These are phyloP conservation scores for Microbotryomycetes sp. DNA, from an alignment of 1,284 basidiomycete species.

Conservation along the genomic window DNA sequence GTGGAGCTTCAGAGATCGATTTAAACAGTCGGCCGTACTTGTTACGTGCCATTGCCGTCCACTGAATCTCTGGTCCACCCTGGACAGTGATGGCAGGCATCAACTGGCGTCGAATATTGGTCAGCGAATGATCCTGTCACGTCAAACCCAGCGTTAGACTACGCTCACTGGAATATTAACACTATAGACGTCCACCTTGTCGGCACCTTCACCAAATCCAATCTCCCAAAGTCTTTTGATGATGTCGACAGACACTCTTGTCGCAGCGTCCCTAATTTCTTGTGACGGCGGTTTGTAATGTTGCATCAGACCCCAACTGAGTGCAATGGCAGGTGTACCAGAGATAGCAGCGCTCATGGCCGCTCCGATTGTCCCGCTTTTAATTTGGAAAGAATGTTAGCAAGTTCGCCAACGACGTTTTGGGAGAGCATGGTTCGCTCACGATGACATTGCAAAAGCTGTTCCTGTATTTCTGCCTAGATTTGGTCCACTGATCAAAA, in stretches of 20 bases:
- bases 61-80: slow-evolving; percentile 56
- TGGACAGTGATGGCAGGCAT: slow-evolving; percentile 55
- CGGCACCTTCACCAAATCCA: slow-evolving; percentile 48
- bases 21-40: slow-evolving; percentile 68
- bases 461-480: slow-evolving; percentile 41
- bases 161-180: slow-evolving; percentile 64
- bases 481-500: slow-evolving; percentile 54
- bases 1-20: slow-evolving; percentile 41
- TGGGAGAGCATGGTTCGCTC: background rate
- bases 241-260: slow-evolving; percentile 60
- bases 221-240: slow-evolving; percentile 62
- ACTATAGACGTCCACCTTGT: slow-evolving; percentile 70
- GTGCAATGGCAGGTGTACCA: slow-evolving; percentile 60
- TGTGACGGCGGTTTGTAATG: slow-evolving; percentile 56
- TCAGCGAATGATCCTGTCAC: background rate
- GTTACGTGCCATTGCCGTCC: slow-evolving; percentile 70
- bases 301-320: slow-evolving; percentile 76
- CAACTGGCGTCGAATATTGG: slow-evolving; percentile 2
- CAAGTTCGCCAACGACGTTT: background rate
- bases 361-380: slow-evolving; percentile 80
- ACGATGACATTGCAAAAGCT: slow-evolving; percentile 38
- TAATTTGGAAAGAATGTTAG: no score
- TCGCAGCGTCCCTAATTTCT: slow-evolving; percentile 59
- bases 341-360: slow-evolving; percentile 73
- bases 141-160: background rate